Base-by-base conservation (phyloP, 177 flowering plant genomes). In the Vitis hybrid region DNA sequence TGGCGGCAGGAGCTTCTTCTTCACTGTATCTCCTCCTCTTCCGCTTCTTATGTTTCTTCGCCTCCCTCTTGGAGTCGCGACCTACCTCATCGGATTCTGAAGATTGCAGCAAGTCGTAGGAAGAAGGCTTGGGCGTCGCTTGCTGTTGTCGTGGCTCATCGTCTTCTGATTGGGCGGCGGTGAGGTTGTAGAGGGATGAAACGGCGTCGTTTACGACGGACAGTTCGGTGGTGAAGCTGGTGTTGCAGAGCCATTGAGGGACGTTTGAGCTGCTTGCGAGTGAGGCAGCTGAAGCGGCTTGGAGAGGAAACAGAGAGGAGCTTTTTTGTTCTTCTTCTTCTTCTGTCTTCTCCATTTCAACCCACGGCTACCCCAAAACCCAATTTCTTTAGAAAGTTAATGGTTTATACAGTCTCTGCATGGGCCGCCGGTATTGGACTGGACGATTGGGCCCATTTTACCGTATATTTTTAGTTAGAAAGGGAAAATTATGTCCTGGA, bases 191-290 rank as follows among this genome's bases (percentile, higher is more conserved):
- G 18, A 57, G 68, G 10, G 83, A 77, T 24, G 88, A 63, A 30
- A 79, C 81, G 66, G 94, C 76, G 70, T 66, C 75, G 69, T 80
- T 76, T 20, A 91, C 71, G 64, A 83, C 70, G 78, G 97, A 77
- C 68, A 87, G 76, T 77, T 93, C 88, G 56, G 83, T 53, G 62
- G 88, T 83, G 90, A 95, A 95, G 85, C 99, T 95, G 76, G 90
- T n/a, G 81, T 86, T 91, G 72, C 53, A 70, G 53, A 93, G 98
- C 99, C 98, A 95, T 58, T 83, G 88, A 66, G 84, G 64, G n/a
- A 66, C 27, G 70, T 30, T 24, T 59, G 54, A 27, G 61, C 7
- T 20, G 24, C 1, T 5, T 35, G 69, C 8, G 46, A 35, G 8
- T 5, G 46, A 35, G 8, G 46, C 46, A 1, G 46, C 46, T 35